Conservation (phyloP, 257 asterid genomes). For the Primulina tabacum region DNA sequence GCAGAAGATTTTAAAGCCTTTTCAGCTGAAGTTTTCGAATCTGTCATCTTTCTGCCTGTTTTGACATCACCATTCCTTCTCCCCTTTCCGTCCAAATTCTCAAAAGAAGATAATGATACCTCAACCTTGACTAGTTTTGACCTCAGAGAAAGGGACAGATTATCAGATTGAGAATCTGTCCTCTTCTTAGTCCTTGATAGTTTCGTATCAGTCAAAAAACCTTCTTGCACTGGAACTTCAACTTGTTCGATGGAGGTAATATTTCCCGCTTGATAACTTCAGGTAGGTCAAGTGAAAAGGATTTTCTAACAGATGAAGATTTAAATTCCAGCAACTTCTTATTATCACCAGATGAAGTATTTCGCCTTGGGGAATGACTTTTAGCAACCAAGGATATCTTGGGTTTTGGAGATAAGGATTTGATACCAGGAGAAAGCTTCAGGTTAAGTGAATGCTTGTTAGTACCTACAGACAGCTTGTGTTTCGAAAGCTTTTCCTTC, state of each 20-base stretch:
- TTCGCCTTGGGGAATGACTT: constrained; percentile 18
- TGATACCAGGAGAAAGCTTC: constrained; percentile 28
- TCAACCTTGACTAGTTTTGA: constrained; percentile 32
- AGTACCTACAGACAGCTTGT: constrained; percentile 18
- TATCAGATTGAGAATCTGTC: constrained; percentile 17
- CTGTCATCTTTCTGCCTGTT: constrained; percentile 25
- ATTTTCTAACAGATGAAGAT: constrained; percentile 28
- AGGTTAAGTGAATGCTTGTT: constrained; percentile 16
- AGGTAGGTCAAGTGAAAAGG: constrained; percentile 43
- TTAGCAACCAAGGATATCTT: constrained; percentile 27
- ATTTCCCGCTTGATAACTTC: constrained; percentile 57
- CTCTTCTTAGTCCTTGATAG: constrained; percentile 24
- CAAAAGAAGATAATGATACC: constrained; percentile 28
- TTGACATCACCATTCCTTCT: constrained; percentile 25
- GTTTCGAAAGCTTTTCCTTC: constrained; percentile 30
- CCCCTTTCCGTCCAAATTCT: constrained; percentile 36
- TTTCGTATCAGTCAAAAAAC: constrained; percentile 24
- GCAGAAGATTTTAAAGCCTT: constrained; percentile 30
- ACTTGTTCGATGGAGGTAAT: constrained; percentile 34
- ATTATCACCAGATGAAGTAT: constrained; percentile 28
- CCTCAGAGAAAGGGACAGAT: constrained; percentile 24
- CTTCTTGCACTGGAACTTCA: constrained; percentile 34
- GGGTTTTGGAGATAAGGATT: constrained; percentile 30
- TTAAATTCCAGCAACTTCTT: constrained; percentile 20
- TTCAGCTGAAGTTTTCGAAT: constrained; percentile 36